Conservation (phyloP, 2,329 filamentous ascomycete species). For the Aspergillus ustus region DNA sequence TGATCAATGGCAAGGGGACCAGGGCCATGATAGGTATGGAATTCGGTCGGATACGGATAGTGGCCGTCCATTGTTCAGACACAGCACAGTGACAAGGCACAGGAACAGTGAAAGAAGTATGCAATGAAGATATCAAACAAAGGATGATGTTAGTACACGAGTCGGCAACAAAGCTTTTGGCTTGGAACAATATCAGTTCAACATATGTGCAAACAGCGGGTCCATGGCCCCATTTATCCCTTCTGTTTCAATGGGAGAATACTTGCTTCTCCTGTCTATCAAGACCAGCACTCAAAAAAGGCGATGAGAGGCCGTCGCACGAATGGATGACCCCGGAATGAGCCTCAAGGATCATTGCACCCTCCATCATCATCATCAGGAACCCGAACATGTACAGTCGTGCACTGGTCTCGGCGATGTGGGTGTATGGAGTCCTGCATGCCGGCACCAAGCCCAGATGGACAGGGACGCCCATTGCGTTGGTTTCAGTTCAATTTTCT, state of each 20-base stretch:
- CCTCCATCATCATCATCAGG: constrained; percentile 9
- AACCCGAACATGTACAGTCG: neutral
- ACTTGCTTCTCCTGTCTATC: neutral
- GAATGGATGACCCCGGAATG: constrained; percentile 9
- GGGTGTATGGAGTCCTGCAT: neutral
- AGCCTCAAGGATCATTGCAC: constrained; percentile 15
- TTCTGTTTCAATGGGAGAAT: constrained; percentile 1
- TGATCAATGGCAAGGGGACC: constrained; percentile 6
- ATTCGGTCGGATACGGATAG: constrained; percentile 5
- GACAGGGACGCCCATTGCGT: neutral
- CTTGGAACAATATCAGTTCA: constrained; percentile 2
- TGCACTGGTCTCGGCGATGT: neutral
- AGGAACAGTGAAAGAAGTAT: neutral
- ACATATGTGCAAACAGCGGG: constrained; percentile 2
- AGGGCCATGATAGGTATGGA: constrained; percentile 2
- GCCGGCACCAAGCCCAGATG: neutral
- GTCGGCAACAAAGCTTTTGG: constrained; percentile 10
- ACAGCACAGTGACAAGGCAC: constrained; percentile 1
- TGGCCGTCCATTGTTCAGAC: constrained; percentile 16
- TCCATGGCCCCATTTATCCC: constrained; percentile 17
- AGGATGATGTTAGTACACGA: constrained; percentile 1
- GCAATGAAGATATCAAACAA: neutral
- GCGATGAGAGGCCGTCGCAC: neutral
- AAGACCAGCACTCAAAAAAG: constrained; percentile 2
- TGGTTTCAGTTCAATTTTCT: neutral